Base-by-base conservation (phyloP, 306 rosid species). In the Quercus variabilis region DNA sequence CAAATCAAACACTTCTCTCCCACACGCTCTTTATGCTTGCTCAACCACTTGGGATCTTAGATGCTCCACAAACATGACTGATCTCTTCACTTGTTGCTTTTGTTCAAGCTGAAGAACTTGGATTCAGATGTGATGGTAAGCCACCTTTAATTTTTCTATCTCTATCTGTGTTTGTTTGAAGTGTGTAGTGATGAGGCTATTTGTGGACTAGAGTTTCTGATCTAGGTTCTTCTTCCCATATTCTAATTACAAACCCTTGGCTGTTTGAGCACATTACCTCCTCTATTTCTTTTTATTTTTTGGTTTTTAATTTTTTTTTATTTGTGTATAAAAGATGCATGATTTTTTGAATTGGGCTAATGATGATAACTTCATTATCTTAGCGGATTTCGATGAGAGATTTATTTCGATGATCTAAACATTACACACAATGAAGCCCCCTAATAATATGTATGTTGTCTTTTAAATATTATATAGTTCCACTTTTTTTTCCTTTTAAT, bases 361-460 rank as follows among this genome's bases (percentile, higher is more conserved):
- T 93, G 98, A 93, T 88, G 97, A 85, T 67, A 83, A 49, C 17
- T 55, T 54, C 41, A 76, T 79, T 73, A 88, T 91, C 97, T 93
- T 93, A 93, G 98, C 98, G 94, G 98, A 93, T 93, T 93, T 93
- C 94, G 83, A 93, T 91, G 94, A 93, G 94, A 79, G 80, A 59
- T 80, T 38, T 60, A 3, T 46, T 55, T 91, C 97, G 71, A 90
- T 93, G 98, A 93, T 87, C 94, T 91, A 89, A 86, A 68, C 90
- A 93, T 93, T 93, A 93, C 97, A 90, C 97, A 88, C 97, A 93
- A 93, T 90, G 94, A 91, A 79, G 94, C 93, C 88, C 38, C 38
- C 38, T 33, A 33, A 33, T 33, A 5, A 33, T 33, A 33, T 33
- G 6, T 33, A 33, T 33, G 1, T 33, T 33, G 6, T 33, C 6